phyloP scores from a whole-genome alignment of 805 yeast genomes.

The Candida sakaeoensis region DNA sequence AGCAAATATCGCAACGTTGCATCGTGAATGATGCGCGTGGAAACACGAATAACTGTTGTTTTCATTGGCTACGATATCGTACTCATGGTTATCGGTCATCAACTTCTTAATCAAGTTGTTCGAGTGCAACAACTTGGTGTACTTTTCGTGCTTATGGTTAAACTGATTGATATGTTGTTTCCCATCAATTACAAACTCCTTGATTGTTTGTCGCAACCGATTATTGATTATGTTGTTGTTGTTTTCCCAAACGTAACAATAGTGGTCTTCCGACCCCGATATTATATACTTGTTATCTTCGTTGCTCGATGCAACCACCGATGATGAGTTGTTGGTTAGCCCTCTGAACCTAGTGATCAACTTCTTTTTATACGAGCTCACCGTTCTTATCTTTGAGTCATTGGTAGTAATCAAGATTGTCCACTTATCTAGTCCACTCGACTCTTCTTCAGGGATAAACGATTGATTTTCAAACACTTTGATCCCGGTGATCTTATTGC shows the following conservation, averaged over 20 bases:
- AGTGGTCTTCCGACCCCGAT: conserved; percentile 84
- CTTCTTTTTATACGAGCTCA: conserved; percentile 50
- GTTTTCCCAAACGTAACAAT: conserved; percentile 78
- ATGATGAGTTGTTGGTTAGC: conserved; percentile 63
- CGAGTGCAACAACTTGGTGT: conserved; percentile 25
- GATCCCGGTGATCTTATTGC: conserved; percentile 70
- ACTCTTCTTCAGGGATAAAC: conserved; percentile 3
- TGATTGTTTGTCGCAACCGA: conserved; percentile 30
- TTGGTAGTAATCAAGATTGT: conserved; percentile 63
- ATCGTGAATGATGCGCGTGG: conserved; percentile 71
- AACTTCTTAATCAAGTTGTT: conserved; percentile 25
- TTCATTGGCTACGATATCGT: conserved; percentile 38
- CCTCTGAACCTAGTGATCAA: conserved; percentile 74
- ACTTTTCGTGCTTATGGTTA: conserved; percentile 24
- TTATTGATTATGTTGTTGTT: conserved; percentile 40
- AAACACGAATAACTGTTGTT: conserved; percentile 64
- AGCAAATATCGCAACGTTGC: conserved; percentile 76
- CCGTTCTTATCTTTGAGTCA: conserved; percentile 73
- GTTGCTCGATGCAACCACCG: conserved; percentile 62
- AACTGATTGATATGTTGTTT: conserved; percentile 31
- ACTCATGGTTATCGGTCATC: conserved; percentile 17
- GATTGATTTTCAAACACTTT: conserved; percentile 39
- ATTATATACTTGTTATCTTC: conserved; percentile 58
- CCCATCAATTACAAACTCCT: conserved; percentile 33
- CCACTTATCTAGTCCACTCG: conserved; percentile 28